Evolutionary conservation across 2,329 filamentous ascomycete species (phyloP), one percentile per base, ranked within the genome.

Genomic region (Penicillium sp.): DNA sequence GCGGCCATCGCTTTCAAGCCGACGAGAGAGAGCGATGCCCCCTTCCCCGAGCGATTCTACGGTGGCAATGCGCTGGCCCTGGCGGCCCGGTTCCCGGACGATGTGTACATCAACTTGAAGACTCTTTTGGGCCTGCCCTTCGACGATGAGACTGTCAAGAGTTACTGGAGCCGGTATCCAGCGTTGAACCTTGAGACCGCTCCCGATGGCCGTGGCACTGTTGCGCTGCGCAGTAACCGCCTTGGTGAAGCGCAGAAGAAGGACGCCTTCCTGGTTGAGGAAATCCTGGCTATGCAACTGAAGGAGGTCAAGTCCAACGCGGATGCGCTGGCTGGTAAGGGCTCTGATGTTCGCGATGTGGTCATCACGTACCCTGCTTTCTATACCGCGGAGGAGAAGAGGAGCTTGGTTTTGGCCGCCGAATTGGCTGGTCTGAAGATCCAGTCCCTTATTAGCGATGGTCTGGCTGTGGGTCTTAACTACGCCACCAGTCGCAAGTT

Each of bases 61-160:
- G 95, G 95, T 73, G 90, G 90, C 65, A 93, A 98, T 79, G 94
- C 95, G 62, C 83, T 96, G 71, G 91, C 94, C 61, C 84, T 99
- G 57, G 86, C 92, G 55, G 89, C 91, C 59, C 86, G 95, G 67
- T 97, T 96, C 76, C 93, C 95, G 37, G 87, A 89, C 76, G 94
- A 99, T 74, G 92, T 97, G 68, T 99, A 96, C 79, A 90, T 91
- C 56, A 98, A 98, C 76, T 80, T 99, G 69, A 99, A 98, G 82
- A 84, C 88, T 45, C 85, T 99, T 35, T 82, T 99, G n/a, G 95
- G 94, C 39, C 82, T 96, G 15, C 79, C 84, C 12, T 72, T 79
- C 48, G 68, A 75, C n/a, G 69, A 72, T 48, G 80, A 86, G 12
- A 78, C 86, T 45, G 86, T 91, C 22, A 80, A 86, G 65, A 85